phyloP scores from a whole-genome alignment of 768 basidiomycete genomes.

The Pleurotus tuber-regium region DNA sequence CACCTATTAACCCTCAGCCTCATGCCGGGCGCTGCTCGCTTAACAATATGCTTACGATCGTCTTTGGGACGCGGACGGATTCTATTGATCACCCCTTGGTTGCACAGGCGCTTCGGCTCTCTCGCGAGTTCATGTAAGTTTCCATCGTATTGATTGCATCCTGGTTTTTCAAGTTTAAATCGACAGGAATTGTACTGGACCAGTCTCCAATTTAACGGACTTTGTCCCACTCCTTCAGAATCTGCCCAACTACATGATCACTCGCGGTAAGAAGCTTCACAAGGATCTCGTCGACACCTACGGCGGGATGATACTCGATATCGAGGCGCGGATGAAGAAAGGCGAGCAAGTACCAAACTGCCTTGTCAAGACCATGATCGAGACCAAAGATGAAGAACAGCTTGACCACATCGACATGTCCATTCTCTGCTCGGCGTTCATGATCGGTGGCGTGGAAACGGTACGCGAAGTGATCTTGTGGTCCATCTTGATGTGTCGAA shows the following conservation, averaged over 20 bases:
- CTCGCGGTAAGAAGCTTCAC: slow-evolving; percentile 38
- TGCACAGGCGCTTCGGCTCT: slow-evolving; percentile 30
- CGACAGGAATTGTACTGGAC: slow-evolving; percentile 38
- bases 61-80: slow-evolving; percentile 41
- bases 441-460: slow-evolving; percentile 44
- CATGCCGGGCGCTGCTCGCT: slow-evolving; percentile 35
- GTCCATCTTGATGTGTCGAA: not conserved
- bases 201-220: slow-evolving; percentile 43
- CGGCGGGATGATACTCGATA: slow-evolving; percentile 35
- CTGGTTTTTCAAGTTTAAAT: not conserved
- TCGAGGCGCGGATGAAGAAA: slow-evolving; percentile 31
- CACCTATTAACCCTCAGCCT: slow-evolving; percentile 36
- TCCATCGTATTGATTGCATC: not conserved
- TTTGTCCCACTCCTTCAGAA: slow-evolving; percentile 41
- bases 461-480: slow-evolving; percentile 19
- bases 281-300: slow-evolving; percentile 33
- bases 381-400: slow-evolving; percentile 28
- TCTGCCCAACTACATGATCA: slow-evolving; percentile 34
- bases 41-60: slow-evolving; percentile 45
- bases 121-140: slow-evolving; percentile 44
- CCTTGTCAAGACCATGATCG: slow-evolving; percentile 36
- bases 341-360: slow-evolving; percentile 43
- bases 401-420: slow-evolving; percentile 37
- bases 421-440: slow-evolving; percentile 40
- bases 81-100: slow-evolving; percentile 36